Evolutionary conservation across 257 asterid genomes (phyloP).

Genomic region (Salvia rosmarinus): DNA sequence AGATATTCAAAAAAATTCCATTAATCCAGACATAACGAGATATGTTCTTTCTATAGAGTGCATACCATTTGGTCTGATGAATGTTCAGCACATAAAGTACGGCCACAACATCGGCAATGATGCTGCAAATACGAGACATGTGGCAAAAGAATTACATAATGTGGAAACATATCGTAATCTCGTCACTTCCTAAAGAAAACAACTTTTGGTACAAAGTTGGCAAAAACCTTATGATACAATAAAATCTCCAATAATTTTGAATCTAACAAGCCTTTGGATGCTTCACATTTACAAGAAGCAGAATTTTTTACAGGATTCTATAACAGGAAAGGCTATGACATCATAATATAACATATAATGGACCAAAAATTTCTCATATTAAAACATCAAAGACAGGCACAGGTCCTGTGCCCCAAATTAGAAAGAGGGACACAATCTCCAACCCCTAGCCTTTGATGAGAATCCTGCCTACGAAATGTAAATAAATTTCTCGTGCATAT

Average conservation of each 20-base stretch:
- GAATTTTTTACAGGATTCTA: neutral
- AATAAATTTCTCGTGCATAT: too few relatives aligned
- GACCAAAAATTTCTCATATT: slow-evolving; percentile 19
- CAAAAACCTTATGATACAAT: slow-evolving; percentile 7
- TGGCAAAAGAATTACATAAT: neutral
- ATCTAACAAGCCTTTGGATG: slow-evolving; percentile 6
- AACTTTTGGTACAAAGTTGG: slow-evolving; percentile 17
- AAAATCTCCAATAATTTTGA: slow-evolving; percentile 14
- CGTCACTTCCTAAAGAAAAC: slow-evolving; percentile 14
- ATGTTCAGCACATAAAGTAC: slow-evolving; percentile 92
- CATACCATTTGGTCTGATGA: slow-evolving; percentile 89
- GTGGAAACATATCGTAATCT: slow-evolving; percentile 27
- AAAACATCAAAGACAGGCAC: neutral
- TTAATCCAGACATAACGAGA: slow-evolving; percentile 9
- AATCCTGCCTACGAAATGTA: too few relatives aligned
- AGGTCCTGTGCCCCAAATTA: neutral
- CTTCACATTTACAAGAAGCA: too few relatives aligned
- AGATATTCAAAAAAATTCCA: neutral
- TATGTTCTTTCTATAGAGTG: slow-evolving; percentile 16
- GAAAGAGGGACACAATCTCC: too few relatives aligned
- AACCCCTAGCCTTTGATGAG: too few relatives aligned
- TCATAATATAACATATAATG: neutral
- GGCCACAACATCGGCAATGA: slow-evolving; percentile 96
- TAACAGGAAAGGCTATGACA: slow-evolving; percentile 3
- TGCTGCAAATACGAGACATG: slow-evolving; percentile 56